Percentiles rank a stretch among this genome's conserved stretches.
Conservation (phyloP, 106 monocot species). For the Ottelia alismoides region DNA sequence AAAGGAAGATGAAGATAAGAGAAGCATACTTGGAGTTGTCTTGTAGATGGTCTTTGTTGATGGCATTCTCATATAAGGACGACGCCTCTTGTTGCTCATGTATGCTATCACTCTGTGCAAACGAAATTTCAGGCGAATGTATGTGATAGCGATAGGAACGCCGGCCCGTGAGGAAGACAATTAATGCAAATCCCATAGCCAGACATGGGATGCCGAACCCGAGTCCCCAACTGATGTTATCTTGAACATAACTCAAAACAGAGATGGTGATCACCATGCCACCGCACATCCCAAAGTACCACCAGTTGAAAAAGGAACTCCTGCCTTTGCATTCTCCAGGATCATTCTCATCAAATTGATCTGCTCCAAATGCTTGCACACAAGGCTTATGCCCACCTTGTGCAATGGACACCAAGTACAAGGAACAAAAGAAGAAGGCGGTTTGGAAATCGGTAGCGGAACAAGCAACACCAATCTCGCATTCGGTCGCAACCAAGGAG, state of each 20-base stretch:
- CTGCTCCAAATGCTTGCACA: conserved; percentile 51
- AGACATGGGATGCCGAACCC: conserved; percentile 47
- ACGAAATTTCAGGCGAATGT: too few relatives aligned
- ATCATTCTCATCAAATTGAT: conserved; percentile 50
- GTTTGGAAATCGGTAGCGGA: conserved; percentile 18
- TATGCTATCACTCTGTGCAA: too few relatives aligned
- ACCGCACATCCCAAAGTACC: conserved; percentile 31
- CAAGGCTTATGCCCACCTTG: conserved; percentile 55
- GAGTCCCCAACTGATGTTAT: conserved; percentile 42
- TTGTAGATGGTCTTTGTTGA: too few relatives aligned
- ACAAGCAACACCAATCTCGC: conserved; percentile 5
- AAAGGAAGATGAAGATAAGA: too few relatives aligned
- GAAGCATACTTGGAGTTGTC: too few relatives aligned
- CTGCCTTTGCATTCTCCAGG: conserved; percentile 19
- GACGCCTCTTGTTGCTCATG: too few relatives aligned
- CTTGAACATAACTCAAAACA: conserved; percentile 37
- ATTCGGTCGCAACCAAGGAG: conserved; percentile 16
- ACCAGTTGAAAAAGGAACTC: conserved; percentile 72
- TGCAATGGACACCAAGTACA: conserved; percentile 42
- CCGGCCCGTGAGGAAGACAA: conserved; percentile 33
- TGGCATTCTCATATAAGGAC: too few relatives aligned
- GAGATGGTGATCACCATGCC: conserved; percentile 9
- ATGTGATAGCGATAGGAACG: conserved; percentile 38
- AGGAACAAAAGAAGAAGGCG: conserved; percentile 33
- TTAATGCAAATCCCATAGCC: conserved; percentile 26